These are phyloP conservation scores for Danielia reshetovae DNA, from an alignment of 805 yeast species.

Conservation along the genomic window DNA sequence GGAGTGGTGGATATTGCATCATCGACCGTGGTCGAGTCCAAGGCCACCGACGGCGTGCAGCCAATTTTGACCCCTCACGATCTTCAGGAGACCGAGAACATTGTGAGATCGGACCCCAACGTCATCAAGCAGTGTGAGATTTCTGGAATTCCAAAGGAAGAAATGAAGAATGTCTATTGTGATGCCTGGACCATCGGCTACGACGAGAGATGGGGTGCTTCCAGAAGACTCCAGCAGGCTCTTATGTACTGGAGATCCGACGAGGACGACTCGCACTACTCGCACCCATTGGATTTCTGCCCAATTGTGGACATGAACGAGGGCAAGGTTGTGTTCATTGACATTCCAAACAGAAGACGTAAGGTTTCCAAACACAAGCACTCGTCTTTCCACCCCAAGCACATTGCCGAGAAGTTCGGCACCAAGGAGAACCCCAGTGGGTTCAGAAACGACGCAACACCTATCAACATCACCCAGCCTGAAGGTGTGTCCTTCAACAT, in stretches of 20 bases:
- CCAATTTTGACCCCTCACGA: slow-evolving; percentile 74
- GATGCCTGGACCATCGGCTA: slow-evolving; percentile 71
- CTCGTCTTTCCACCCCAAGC: slow-evolving; percentile 66
- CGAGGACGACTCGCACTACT: slow-evolving; percentile 73
- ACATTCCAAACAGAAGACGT: slow-evolving; percentile 72
- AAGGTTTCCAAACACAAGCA: slow-evolving; percentile 65
- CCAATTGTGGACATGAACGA: slow-evolving; percentile 77
- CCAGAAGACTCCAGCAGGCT: slow-evolving; percentile 74
- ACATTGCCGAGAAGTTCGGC: slow-evolving; percentile 57
- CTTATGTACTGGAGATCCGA: slow-evolving; percentile 71
- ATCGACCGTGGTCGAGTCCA: slow-evolving; percentile 43
- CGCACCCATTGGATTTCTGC: slow-evolving; percentile 76
- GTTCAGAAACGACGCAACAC: slow-evolving; percentile 59
- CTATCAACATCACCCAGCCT: slow-evolving; percentile 72
- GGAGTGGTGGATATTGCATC: slow-evolving; percentile 61
- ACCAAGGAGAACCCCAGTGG: slow-evolving; percentile 41
- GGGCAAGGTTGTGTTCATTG: slow-evolving; percentile 65
- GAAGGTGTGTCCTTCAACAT: slow-evolving; percentile 76
- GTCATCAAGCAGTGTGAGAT: slow-evolving; percentile 71
- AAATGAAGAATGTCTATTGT: slow-evolving; percentile 59
- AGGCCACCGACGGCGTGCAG: slow-evolving; percentile 56
- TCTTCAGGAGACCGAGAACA: slow-evolving; percentile 56
- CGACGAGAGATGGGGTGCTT: slow-evolving; percentile 76
- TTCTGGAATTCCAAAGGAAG: slow-evolving; percentile 61
- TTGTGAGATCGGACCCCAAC: slow-evolving; percentile 64